Base-by-base conservation (phyloP, 257 asterid species). In the Petrea volubilis region DNA sequence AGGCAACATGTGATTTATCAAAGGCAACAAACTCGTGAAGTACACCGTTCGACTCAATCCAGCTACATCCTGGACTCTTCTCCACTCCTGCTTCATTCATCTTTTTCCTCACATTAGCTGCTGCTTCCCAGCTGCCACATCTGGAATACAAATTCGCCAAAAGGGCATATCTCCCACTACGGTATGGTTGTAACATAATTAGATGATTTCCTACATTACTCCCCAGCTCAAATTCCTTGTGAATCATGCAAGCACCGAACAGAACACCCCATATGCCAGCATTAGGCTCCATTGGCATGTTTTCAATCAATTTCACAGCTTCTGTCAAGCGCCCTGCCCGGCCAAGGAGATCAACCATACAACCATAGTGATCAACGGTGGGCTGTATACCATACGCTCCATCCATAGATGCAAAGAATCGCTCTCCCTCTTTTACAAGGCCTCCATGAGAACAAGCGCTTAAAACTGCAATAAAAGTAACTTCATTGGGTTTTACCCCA, bases 341-440 rank as follows among this genome's bases (percentile, higher is more conserved):
- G 3, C 91, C 86, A 12, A 87, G 73, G 7, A 87, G 87, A 77
- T 83, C 86, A 23, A 85, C 87, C 87, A 87, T 83, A 49, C 91
- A 87, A 23, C 89, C 86, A 43, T 81, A 85, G 75, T 85, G 89
- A 40, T 83, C 89, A 20, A 68, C 36, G 14, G 46, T 73, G 5
- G 86, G 91, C 46, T 68, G 25, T 64, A 85, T 5, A 2, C 89
- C 89, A 31, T 81, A 70, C 25, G 66, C 81, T 11, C 52, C 3
- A 5, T 60, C 73, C 91, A 87, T 85, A 2, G 28, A 28, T 23
- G 53, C 59, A 70, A 87, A 85, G 29, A 85, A 1, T 5, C 4
- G 41, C n/a, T 28, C 13, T 12, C 91, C 91, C 63, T 81, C 86
- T 8, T 74, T 25, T 17, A 85, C 80, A 6, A 82, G 74, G 8